Percentiles rank a stretch among this genome's conserved stretches.
phyloP scores from a whole-genome alignment of 306 rosid species.

The Gastrolobium villosum region DNA sequence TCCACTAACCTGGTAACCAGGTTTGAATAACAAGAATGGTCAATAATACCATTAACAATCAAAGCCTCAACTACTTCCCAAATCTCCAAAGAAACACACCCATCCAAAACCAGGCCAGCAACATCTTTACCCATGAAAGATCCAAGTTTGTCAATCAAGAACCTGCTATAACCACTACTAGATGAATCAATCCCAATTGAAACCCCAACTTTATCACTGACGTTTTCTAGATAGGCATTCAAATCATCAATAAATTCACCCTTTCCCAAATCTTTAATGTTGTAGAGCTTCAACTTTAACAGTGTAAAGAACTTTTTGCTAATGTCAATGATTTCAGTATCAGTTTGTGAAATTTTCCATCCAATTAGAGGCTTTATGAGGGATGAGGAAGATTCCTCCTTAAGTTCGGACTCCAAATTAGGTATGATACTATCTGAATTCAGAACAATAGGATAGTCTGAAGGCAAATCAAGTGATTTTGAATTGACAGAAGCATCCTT shows the following conservation, averaged over 20 bases:
- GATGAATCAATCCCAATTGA: slow-evolving; percentile 52
- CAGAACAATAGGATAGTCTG: slow-evolving; percentile 74
- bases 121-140: slow-evolving; percentile 60
- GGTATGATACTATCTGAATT: slow-evolving; percentile 65
- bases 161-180: slow-evolving; percentile 44
- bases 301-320: slow-evolving; percentile 59
- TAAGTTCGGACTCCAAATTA: slow-evolving; percentile 56
- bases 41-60: slow-evolving; percentile 65
- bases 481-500: slow-evolving; percentile 58
- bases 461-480: slow-evolving; percentile 48
- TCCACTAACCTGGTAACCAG: slow-evolving; percentile 62
- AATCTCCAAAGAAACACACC: slow-evolving; percentile 66
- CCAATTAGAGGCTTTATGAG: slow-evolving; percentile 60
- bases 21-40: slow-evolving; percentile 58
- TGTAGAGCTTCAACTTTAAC: slow-evolving; percentile 62
- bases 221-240: slow-evolving; percentile 64
- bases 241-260: slow-evolving; percentile 62
- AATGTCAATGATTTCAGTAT: slow-evolving; percentile 61
- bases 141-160: slow-evolving; percentile 65
- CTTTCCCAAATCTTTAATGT: slow-evolving; percentile 48
- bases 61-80: slow-evolving; percentile 82
- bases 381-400: slow-evolving; percentile 50
- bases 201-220: slow-evolving; percentile 57
- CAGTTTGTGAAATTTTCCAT: slow-evolving; percentile 70
- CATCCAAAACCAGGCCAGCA: slow-evolving; percentile 71